Evolutionary conservation across 805 yeast species (phyloP).

Genomic region (Yarrowia osloensis): DNA sequence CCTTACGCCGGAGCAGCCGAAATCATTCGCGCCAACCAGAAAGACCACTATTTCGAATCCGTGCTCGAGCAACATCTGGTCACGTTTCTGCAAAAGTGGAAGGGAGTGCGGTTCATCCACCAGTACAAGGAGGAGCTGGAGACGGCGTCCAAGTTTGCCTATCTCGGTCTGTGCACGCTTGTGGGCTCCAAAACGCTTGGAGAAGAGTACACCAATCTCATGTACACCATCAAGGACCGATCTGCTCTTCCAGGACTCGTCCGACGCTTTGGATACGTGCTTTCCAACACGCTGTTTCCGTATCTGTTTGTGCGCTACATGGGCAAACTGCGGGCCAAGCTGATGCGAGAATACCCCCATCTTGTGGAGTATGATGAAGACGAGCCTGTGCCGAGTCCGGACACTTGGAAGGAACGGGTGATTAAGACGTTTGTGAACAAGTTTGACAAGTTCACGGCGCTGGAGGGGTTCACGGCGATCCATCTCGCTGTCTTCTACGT

Average conservation of each 20-base stretch:
- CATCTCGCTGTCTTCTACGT: constrained; percentile 84
- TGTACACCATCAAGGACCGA: constrained; percentile 38
- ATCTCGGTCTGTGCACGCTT: constrained; percentile 74
- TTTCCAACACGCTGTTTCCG: constrained; percentile 66
- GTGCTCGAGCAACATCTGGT: constrained; percentile 56
- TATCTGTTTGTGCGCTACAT: constrained; percentile 43
- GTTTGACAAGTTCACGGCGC: constrained; percentile 32
- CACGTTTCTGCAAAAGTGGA: constrained; percentile 56
- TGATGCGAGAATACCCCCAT: constrained; percentile 30
- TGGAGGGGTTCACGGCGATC: constrained; percentile 54
- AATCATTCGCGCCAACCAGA: constrained; percentile 86
- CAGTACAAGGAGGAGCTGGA: constrained; percentile 63
- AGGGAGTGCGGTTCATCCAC: constrained; percentile 59
- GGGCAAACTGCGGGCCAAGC: constrained; percentile 35
- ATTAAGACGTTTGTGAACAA: constrained; percentile 8
- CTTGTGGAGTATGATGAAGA: constrained; percentile 24
- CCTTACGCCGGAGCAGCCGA: constrained; percentile 88
- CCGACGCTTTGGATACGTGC: constrained; percentile 59
- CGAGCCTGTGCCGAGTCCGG: neutral
- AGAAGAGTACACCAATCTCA: constrained; percentile 82
- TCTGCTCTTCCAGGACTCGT: constrained; percentile 36
- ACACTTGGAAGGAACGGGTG: constrained; percentile 14
- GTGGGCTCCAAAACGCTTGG: constrained; percentile 82
- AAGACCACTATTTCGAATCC: constrained; percentile 73
- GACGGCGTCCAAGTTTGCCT: constrained; percentile 58